Base-by-base conservation (phyloP, 2,329 filamentous ascomycete genomes). In the Curvularia spicifera region DNA sequence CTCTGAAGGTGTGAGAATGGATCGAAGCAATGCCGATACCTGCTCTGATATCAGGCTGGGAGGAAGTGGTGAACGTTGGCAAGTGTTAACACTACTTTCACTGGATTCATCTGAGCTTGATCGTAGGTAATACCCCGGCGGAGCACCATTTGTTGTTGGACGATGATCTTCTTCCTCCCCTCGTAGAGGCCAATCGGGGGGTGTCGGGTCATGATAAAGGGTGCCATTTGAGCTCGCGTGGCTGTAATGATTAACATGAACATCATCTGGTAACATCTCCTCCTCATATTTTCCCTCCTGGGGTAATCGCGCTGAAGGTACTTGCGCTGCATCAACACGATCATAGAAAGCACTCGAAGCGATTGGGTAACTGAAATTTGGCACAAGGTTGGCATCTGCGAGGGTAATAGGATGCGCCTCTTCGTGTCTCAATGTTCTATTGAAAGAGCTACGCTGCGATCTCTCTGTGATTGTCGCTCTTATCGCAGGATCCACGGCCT, bases 321-420 rank as follows among this genome's bases (percentile, higher is more conserved):
- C 5, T 24, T 49, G 47, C 10, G 42, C 28, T 9, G 43, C 12
- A 22, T 12, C 10, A 18, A 48, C 7, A 13, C 50, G 60, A 40
- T 65, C 59, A 45, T 61, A 58, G 39, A 66, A 71, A 1, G 49
- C 22, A 29, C 58, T 65, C 5, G 53, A 48, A 18, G 39, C 29
- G 18, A 68, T 51, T 0, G 68, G 67, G 20, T 63, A 64, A 15
- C 64, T 70, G 47, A 72, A 72, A 44, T 70, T 71, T 5, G 70
- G 68, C 10, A 71, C 67, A 8, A 70, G 54, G 3, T 53, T 58
- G 9, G 56, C 55, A 28, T 59, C 51, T 1, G 20, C 3, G 15
- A 58, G 42, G 2, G 53, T 42, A 9, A 62, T 13, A 10, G 28
- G 9, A 1, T 42, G 28, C 6, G 44, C n/a, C 1, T 57, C 37